A percentile compares a stretch with the other conserved stretches of the same genome.
Conservation (phyloP, 495 filamentous ascomycete genomes). For the Trichoderma erinaceum region DNA sequence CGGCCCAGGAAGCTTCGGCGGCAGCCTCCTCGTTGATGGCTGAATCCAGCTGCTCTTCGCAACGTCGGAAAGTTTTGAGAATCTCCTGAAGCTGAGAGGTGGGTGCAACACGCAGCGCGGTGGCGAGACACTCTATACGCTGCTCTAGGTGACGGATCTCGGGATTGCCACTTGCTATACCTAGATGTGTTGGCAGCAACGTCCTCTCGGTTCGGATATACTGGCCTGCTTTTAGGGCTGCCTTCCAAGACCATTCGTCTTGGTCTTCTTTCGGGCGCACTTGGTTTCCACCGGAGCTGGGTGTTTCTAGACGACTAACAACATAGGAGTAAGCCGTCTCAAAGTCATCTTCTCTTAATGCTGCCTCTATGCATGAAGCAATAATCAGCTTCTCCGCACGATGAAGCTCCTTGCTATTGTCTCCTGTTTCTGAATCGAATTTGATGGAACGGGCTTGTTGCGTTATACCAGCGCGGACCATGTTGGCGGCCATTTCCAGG, state of each 20-base stretch:
- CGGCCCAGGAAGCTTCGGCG: slow-evolving; percentile 68
- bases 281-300: slow-evolving; percentile 14
- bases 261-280: slow-evolving; percentile 25
- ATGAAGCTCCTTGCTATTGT: slow-evolving; percentile 28
- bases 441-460: slow-evolving; percentile 21
- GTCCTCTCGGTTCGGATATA: slow-evolving; percentile 53
- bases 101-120: slow-evolving; percentile 76
- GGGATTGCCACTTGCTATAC: slow-evolving; percentile 45
- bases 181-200: slow-evolving; percentile 43
- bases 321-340: slow-evolving; percentile 97
- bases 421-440: slow-evolving; percentile 20
- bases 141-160: slow-evolving; percentile 67
- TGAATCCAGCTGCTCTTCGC: slow-evolving; percentile 75
- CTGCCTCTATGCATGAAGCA: slow-evolving; percentile 83
- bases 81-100: slow-evolving; percentile 75
- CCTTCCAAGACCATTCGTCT: slow-evolving; percentile 88
- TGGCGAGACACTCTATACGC: slow-evolving; percentile 84
- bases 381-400: slow-evolving; percentile 63
- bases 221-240: slow-evolving; percentile 80
- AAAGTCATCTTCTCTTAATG: slow-evolving; percentile 82
- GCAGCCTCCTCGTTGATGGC: slow-evolving; percentile 64
- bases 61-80: slow-evolving; percentile 73
- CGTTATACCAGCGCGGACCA: slow-evolving; percentile 66
- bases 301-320: slow-evolving; percentile 52
- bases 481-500: slow-evolving; percentile 66